Base-by-base conservation (phyloP, 2,329 filamentous ascomycete genomes). In the Xylaria digitata region DNA sequence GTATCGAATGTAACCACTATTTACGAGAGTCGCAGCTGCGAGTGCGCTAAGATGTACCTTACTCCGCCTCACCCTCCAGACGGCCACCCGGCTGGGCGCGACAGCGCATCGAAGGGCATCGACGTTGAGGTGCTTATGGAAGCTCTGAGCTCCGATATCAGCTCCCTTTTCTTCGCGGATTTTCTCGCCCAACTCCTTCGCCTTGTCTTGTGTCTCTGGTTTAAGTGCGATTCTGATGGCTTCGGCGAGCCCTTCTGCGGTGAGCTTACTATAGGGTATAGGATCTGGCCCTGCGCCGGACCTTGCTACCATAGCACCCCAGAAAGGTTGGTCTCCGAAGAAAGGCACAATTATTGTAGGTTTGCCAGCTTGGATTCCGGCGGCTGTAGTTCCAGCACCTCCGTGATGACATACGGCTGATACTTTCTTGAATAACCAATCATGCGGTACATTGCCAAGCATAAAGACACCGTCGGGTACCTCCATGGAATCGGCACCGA, bases 331-430 rank as follows among this genome's bases (percentile, higher is more conserved):
- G 72, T 95, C 92, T 1, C 92, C 92, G 75, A 94, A 97, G 81
- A 97, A 97, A 0, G 93, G 93, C 0, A 97, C 89, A 2, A 97
- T 86, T 1, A 96, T 87, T 0, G 93, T 97, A 1, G 93, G 93
- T 61, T 89, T 89, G 26, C 93, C 93, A 1, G 89, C 87, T 19
- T 90, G 87, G 67, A 97, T 92, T n/a, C 93, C 93, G 0, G 93
- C 92, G 0, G 93, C 93, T 1, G 93, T 96, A 2, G 93, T 97
- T 19, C 93, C 93, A 8, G 93, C 93, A 65, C 94, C 93, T 23
- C 93, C 94, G 70, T 97, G 93, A 75, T 97, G 94, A 5, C 96
- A 91, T 1, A 97, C 93, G 49, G 89, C 90, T 0, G 92, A 91
- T 0, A 96, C 93, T 43, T 86, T 89, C 70, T 92, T 85, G 78